phyloP scores from a whole-genome alignment of 2,329 filamentous ascomycete genomes.

The Metarhizium robertsii region DNA sequence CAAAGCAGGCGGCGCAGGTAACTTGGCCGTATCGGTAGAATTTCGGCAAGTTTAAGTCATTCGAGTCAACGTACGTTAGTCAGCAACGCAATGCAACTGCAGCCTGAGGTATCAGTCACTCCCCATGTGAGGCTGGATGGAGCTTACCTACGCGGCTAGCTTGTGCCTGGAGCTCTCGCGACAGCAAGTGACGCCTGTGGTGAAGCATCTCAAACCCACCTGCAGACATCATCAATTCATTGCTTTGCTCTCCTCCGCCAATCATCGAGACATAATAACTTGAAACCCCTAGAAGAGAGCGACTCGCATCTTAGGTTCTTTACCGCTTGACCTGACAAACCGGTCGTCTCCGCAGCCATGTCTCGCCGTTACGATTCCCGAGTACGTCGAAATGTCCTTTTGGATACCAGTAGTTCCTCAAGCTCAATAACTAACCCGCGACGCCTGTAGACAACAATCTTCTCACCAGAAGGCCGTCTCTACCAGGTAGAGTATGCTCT shows the following conservation, averaged over 20 bases:
- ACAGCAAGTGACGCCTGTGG: constrained; percentile 10
- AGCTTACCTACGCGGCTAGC: constrained; percentile 10
- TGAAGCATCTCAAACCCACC: background rate
- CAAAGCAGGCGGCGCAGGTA: no score
- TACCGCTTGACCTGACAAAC: background rate
- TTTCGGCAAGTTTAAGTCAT: background rate
- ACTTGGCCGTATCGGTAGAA: background rate
- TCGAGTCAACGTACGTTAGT: constrained; percentile 1
- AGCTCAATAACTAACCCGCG: constrained; percentile 2
- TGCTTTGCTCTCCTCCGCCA: background rate
- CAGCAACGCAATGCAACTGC: background rate
- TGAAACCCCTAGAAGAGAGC: background rate
- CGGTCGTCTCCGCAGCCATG: constrained; percentile 42
- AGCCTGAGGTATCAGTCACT: constrained; percentile 6
- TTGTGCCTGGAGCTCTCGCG: constrained; percentile 12
- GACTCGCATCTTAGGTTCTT: background rate
- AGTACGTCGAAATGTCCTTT: constrained; percentile 45
- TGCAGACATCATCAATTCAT: background rate
- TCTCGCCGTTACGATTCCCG: constrained; percentile 96
- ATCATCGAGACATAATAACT: background rate
- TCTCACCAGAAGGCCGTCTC: constrained; percentile 95
- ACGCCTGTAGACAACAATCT: constrained; percentile 79
- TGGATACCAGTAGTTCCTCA: background rate
- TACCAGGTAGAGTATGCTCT: constrained; percentile 99
- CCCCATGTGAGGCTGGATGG: constrained; percentile 1